Evolutionary conservation across 345 rosid species (phyloP), one percentile per base, ranked within the genome.

Genomic region (Passiflora organensis): DNA sequence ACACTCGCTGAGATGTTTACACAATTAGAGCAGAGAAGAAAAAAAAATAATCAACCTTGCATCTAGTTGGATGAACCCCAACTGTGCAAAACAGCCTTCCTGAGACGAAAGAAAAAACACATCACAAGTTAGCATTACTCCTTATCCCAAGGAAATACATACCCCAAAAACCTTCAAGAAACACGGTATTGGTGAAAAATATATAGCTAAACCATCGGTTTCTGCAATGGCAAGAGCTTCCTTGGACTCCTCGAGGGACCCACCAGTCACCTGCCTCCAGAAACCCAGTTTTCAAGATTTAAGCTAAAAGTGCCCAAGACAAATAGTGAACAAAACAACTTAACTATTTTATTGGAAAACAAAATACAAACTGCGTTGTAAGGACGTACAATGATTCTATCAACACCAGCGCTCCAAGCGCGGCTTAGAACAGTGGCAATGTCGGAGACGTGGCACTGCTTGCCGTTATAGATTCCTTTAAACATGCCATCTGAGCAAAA

Each of bases 51-150:
- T 54, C 44, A 11, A 84, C 98, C 82, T 67, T 85, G 80, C 99
- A 89, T 70, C 97, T 83, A n/a, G 97, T 93, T 2, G 95, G 99
- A 72, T 93, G 99, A 52, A 89, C 97, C 0, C 99, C 97, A 28
- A 93, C 95, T 0, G 99, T 89, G 49, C 97, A 89, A 45, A 84
- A 93, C 51, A 89, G 83, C 77, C 99, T 81, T 17, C 89, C 96
- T 91, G 77, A 16, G 55, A 42, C 48, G 68, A 55, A 60, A 23
- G 55, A 38, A 14, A 44, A 34, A 59, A 13, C 16, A 43, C 34
- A 28, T 28, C 34, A 3, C 3, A 28, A 28, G 34, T 28, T 28
- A 28, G 34, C 34, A 28, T n/a, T n/a, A n/a, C n/a, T n/a, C n/a
- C n/a, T n/a, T n/a, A n/a, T n/a, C n/a, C n/a, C n/a, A n/a, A n/a